Conservation (phyloP, 805 yeast species). For the Yarrowia yakushimensis region DNA sequence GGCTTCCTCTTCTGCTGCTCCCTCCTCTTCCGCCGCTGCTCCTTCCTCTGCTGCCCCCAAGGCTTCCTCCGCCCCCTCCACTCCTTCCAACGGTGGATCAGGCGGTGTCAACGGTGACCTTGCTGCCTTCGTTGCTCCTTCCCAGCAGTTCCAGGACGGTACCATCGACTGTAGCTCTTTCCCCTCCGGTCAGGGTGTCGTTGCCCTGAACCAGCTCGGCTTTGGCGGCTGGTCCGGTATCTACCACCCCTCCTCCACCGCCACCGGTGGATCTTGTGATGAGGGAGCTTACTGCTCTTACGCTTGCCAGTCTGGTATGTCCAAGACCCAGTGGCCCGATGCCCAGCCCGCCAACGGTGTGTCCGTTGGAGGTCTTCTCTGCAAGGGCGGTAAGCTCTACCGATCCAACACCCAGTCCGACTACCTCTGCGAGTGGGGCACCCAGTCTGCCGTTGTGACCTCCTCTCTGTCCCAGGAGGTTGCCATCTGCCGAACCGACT, state of each 20-base stretch:
- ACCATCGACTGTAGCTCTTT: conserved; percentile 59
- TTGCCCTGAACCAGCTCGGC: conserved; percentile 65
- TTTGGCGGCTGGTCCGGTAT: conserved; percentile 84
- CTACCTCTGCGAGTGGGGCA: conserved; percentile 87
- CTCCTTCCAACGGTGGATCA: conserved; percentile 32
- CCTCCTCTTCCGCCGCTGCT: conserved; percentile 37
- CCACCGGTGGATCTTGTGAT: conserved; percentile 61
- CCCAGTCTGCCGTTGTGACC: conserved; percentile 61
- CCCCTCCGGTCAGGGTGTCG: conserved; percentile 82
- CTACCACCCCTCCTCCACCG: conserved; percentile 48
- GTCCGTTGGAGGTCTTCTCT: conserved; percentile 87
- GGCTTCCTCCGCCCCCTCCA: conserved; percentile 34
- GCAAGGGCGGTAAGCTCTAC: conserved; percentile 82
- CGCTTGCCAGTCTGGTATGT: conserved; percentile 98
- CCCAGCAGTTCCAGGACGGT: conserved; percentile 68
- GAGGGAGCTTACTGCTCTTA: conserved; percentile 96
- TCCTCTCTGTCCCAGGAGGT: conserved; percentile 61
- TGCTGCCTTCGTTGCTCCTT: conserved; percentile 53
- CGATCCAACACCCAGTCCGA: conserved; percentile 65
- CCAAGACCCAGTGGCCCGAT: conserved; percentile 97
- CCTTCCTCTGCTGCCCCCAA: conserved; percentile 38
- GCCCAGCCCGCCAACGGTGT: conserved; percentile 83
- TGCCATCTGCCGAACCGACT: conserved; percentile 96
- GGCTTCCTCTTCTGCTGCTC: conserved; percentile 29
- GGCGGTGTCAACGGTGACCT: conserved; percentile 53